Evolutionary conservation across 148 eudicot species (phyloP).

Genomic region (Vaccinium vitisidaea): DNA sequence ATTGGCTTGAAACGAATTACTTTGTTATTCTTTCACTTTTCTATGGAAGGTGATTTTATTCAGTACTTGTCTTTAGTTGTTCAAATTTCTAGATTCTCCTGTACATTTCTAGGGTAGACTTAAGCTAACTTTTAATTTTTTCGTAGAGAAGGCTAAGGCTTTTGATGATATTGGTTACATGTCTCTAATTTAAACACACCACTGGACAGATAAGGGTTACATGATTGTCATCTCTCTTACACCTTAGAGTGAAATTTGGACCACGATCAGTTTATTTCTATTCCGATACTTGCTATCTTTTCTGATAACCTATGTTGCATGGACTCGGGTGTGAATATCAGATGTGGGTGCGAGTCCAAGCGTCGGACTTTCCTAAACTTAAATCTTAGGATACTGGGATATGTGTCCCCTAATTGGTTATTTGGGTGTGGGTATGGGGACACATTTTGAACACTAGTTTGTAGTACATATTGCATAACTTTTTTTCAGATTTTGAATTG

Average conservation of each 20-base stretch:
- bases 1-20: background rate
- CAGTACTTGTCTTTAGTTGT: background rate
- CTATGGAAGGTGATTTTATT: background rate
- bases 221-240: too few species aligned
- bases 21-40: background rate
- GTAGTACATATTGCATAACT: too few species aligned
- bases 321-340: too few species aligned
- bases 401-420: too few species aligned
- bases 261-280: background rate
- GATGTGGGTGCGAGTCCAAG: too few species aligned
- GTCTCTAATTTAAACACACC: background rate
- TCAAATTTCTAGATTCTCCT: background rate
- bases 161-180: background rate
- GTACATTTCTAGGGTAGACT: background rate
- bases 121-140: background rate
- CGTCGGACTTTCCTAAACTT: too few species aligned
- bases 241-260: background rate
- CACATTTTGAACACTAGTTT: too few species aligned
- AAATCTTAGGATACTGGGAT: too few species aligned
- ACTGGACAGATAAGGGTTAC: too few species aligned
- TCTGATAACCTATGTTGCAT: background rate
- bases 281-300: background rate
- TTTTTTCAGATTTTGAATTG: too few species aligned
- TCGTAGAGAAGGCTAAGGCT: background rate
- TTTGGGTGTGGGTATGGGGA: too few species aligned